A percentile compares a stretch with the other conserved stretches of the same genome.
Conservation (phyloP, 345 rosid genomes). For the Linum lewisii region DNA sequence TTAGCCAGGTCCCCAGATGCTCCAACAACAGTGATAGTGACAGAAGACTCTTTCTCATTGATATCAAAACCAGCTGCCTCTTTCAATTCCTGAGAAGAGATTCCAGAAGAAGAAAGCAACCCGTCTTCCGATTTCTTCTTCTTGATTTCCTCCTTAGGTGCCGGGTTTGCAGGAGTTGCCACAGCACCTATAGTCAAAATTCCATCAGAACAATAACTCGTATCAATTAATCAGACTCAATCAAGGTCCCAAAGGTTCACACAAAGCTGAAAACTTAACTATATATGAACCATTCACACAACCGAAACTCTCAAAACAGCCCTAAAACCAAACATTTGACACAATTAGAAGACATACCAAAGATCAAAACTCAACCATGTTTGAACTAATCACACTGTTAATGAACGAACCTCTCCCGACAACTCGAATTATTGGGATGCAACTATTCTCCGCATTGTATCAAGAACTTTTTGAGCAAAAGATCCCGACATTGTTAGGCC, state of each 20-base stretch:
- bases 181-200: conserved; percentile 43
- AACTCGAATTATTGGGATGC: too few relatives aligned
- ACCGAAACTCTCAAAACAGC: background rate
- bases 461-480: too few relatives aligned
- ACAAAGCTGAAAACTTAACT: background rate
- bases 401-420: too few relatives aligned
- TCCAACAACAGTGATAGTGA: conserved; percentile 89
- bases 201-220: background rate
- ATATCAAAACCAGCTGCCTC: conserved; percentile 34
- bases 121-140: conserved; percentile 37
- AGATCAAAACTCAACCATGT: too few relatives aligned
- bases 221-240: background rate
- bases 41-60: conserved; percentile 48
- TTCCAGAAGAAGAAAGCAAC: conserved; percentile 27
- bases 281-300: background rate
- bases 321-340: too few relatives aligned
- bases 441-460: too few relatives aligned
- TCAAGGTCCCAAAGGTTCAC: background rate
- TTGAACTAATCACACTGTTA: too few relatives aligned
- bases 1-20: conserved; percentile 99
- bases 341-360: too few relatives aligned
- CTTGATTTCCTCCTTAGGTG: conserved; percentile 29
- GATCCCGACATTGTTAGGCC: too few relatives aligned
- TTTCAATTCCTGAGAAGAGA: conserved; percentile 31
- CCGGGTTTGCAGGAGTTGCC: conserved; percentile 32